A percentile compares a stretch with the other conserved stretches of the same genome.
Evolutionary conservation across 495 filamentous ascomycete species (phyloP).

Genomic region (Tuber magnatum): DNA sequence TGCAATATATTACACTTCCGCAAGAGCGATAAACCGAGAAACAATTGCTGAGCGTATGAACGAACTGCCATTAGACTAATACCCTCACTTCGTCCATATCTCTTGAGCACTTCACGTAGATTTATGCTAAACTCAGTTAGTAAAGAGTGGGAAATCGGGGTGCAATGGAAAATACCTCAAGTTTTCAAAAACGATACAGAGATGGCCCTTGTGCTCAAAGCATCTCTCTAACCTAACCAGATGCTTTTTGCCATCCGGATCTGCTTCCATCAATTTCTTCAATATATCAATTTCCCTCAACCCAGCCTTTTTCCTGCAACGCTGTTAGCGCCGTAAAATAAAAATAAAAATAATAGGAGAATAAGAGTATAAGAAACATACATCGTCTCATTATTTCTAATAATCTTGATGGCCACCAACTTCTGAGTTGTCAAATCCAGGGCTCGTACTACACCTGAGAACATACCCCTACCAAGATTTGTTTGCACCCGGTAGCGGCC

Average conservation of each 20-base stretch:
- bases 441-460: slow-evolving; percentile 91
- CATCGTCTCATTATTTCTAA: slow-evolving; percentile 89
- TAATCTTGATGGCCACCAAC: slow-evolving; percentile 84
- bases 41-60: slow-evolving; percentile 88
- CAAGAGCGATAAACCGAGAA: slow-evolving; percentile 74
- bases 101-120: slow-evolving; percentile 89
- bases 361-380: slow-evolving; percentile 38
- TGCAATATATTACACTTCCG: slow-evolving; percentile 89
- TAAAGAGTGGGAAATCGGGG: neutral
- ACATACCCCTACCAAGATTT: slow-evolving; percentile 90
- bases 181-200: slow-evolving; percentile 96
- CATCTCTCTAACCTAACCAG: slow-evolving; percentile 74
- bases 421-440: slow-evolving; percentile 64
- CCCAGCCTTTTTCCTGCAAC: slow-evolving; percentile 66
- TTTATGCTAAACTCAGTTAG: slow-evolving; percentile 57
- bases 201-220: slow-evolving; percentile 90
- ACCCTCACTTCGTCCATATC: slow-evolving; percentile 88
- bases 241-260: slow-evolving; percentile 88
- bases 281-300: slow-evolving; percentile 90
- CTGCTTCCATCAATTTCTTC: slow-evolving; percentile 69
- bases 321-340: slow-evolving; percentile 26
- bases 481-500: slow-evolving; percentile 78
- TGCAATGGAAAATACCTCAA: slow-evolving; percentile 46
- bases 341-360: neutral
- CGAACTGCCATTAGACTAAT: slow-evolving; percentile 80